phyloP scores from a whole-genome alignment of 2,329 filamentous ascomycete species.

The Colletotrichum gloeosporioides region DNA sequence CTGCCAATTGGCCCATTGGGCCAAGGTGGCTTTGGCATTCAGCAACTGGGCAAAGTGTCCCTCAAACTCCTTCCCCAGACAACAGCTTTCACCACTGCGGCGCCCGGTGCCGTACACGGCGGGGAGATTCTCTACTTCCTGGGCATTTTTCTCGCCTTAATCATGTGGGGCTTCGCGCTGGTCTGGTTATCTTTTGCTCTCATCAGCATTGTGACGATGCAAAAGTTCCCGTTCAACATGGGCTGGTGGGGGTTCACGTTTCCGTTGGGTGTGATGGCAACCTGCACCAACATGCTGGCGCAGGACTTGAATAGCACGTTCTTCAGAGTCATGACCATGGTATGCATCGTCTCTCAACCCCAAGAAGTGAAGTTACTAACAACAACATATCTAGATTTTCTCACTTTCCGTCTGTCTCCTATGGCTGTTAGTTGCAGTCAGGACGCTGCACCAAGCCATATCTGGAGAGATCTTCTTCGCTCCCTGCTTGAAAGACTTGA shows the following conservation, averaged over 20 bases:
- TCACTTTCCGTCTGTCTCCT: slow-evolving; percentile 45
- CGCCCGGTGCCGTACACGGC: slow-evolving; percentile 37
- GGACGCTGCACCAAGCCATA: slow-evolving; percentile 41
- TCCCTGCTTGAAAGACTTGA: slow-evolving; percentile 45
- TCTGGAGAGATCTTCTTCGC: slow-evolving; percentile 51
- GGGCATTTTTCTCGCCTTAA: slow-evolving; percentile 51
- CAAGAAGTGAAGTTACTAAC: not conserved
- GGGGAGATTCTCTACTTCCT: slow-evolving; percentile 64
- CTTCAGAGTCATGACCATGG: slow-evolving; percentile 45
- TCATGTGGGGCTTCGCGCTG: slow-evolving; percentile 51
- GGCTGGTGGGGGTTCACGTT: slow-evolving; percentile 56
- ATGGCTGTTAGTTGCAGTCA: slow-evolving; percentile 45
- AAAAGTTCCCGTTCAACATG: slow-evolving; percentile 49
- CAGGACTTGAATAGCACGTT: slow-evolving; percentile 46
- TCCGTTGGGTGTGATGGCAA: slow-evolving; percentile 49
- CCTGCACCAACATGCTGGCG: slow-evolving; percentile 44
- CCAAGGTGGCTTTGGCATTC: slow-evolving; percentile 66
- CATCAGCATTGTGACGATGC: slow-evolving; percentile 41
- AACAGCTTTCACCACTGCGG: slow-evolving; percentile 50
- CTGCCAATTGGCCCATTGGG: slow-evolving; percentile 71
- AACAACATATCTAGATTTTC: slow-evolving; percentile 35
- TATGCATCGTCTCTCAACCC: slow-evolving; percentile 20
- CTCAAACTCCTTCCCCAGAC: slow-evolving; percentile 43
- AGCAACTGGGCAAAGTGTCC: slow-evolving; percentile 56
- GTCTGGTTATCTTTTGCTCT: slow-evolving; percentile 49